Evolutionary conservation across 2,329 filamentous ascomycete species (phyloP).

Genomic region (Beauveria rudraprayagi): DNA sequence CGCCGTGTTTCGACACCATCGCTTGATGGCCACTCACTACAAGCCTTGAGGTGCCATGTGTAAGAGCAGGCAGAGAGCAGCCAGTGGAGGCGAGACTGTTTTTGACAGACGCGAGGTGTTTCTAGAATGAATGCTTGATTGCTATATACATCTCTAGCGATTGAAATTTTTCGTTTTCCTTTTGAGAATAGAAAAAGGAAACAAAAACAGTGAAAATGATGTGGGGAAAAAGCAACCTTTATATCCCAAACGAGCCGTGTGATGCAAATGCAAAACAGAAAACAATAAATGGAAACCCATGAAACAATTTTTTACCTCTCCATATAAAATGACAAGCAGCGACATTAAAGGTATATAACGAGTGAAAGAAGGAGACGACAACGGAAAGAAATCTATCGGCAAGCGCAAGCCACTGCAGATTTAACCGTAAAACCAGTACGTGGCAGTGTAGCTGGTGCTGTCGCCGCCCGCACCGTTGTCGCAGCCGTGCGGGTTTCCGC

Average conservation of each 20-base stretch:
- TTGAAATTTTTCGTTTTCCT: not conserved
- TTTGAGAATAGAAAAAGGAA: not conserved
- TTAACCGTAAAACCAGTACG: conserved; percentile 50
- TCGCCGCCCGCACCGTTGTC: conserved; percentile 28
- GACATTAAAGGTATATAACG: conserved; percentile 8
- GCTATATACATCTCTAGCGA: conserved; percentile 7
- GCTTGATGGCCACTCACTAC: not conserved
- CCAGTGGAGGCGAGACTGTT: too few species aligned
- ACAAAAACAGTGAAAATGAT: not conserved
- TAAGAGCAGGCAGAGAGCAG: too few species aligned
- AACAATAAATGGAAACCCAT: not conserved
- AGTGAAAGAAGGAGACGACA: not conserved
- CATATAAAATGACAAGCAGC: not conserved
- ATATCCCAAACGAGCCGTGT: conserved; percentile 8
- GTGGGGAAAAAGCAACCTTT: not conserved
- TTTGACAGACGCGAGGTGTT: too few species aligned
- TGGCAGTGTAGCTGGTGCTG: conserved; percentile 48
- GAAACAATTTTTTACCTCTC: not conserved
- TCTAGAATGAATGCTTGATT: not conserved
- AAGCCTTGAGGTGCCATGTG: not conserved
- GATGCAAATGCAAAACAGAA: not conserved
- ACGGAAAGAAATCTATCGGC: not conserved
- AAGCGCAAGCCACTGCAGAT: not conserved
- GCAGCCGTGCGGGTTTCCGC: conserved; percentile 40
- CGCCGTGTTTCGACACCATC: not conserved